Conservation (phyloP, 768 basidiomycete species). For the Suillus hirtellus region DNA sequence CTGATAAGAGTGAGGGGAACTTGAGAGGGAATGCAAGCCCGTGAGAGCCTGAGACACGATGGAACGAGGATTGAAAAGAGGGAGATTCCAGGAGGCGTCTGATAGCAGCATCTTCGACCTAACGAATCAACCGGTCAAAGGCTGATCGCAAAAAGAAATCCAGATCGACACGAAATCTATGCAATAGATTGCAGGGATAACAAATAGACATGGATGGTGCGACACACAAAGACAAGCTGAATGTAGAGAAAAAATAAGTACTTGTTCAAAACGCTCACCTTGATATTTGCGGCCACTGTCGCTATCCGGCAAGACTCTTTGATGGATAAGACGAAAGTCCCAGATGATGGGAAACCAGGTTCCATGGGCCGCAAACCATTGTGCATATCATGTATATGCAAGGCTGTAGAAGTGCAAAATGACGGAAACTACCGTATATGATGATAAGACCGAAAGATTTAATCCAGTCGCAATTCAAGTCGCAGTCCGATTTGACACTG, state of each 20-base stretch:
- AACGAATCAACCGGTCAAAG: conserved; percentile 16
- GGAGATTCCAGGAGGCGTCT: conserved; percentile 63
- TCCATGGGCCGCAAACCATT: not conserved
- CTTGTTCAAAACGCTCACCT: conserved; percentile 41
- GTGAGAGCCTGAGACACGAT: conserved; percentile 61
- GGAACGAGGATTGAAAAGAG: conserved; percentile 61
- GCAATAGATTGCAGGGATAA: not conserved
- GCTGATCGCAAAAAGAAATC: not conserved
- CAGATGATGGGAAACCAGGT: conserved; percentile 43
- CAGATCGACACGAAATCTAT: not conserved
- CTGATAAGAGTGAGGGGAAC: conserved; percentile 69
- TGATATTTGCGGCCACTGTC: conserved; percentile 48
- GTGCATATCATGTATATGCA: not conserved
- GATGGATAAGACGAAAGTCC: conserved; percentile 51
- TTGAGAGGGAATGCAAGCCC: conserved; percentile 78
- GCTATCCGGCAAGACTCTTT: conserved; percentile 52
- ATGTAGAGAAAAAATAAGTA: not conserved
- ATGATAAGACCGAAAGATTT: not conserved
- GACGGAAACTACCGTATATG: not conserved
- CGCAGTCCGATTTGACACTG: not conserved
- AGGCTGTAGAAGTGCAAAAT: not conserved
- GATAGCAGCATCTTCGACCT: conserved; percentile 64
- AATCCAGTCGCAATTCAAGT: not conserved
- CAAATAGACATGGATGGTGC: not conserved
- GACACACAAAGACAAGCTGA: not conserved